These are phyloP conservation scores for Cenchrus fungigraminus DNA, from an alignment of 176 grass and related monocot species.

Conservation along the genomic window DNA sequence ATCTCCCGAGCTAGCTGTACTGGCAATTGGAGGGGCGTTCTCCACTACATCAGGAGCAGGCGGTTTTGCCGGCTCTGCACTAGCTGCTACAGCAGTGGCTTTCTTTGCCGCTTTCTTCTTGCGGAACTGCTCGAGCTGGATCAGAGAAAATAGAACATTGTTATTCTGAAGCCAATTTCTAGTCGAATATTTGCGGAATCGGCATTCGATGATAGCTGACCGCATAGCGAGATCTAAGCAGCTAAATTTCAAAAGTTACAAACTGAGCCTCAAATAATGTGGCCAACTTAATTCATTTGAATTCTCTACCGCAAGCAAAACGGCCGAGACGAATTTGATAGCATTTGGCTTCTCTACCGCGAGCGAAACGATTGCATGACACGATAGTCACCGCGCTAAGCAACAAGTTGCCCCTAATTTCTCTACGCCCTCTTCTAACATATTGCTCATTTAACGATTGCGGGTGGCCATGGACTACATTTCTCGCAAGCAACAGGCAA, in stretches of 20 bases:
- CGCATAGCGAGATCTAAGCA: not conserved
- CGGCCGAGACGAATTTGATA: not conserved
- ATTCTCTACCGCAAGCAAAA: not conserved
- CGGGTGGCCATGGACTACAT: not conserved
- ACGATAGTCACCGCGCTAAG: not conserved
- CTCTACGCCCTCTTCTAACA: not conserved
- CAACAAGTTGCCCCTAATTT: not conserved
- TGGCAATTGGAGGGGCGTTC: constrained; percentile 45
- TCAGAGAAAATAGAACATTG: constrained; percentile 38
- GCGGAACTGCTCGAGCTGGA: constrained; percentile 94
- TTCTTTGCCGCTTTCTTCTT: constrained; percentile 81
- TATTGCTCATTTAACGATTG: constrained; percentile 12
- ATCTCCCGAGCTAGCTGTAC: constrained; percentile 26
- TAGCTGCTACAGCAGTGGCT: constrained; percentile 34
- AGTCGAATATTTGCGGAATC: not conserved
- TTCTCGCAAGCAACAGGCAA: constrained; percentile 12
- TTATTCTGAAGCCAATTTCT: constrained; percentile 29
- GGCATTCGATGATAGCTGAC: not conserved
- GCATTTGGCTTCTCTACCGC: constrained; percentile 27
- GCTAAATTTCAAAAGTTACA: constrained; percentile 1
- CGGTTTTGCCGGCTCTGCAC: constrained; percentile 38
- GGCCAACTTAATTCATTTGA: constrained; percentile 24
- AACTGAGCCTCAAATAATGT: not conserved
- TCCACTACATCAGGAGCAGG: constrained; percentile 42
- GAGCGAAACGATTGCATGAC: constrained; percentile 8